Base-by-base conservation (phyloP, 108 stramenopile genomes). In the Skeletonema costatum region DNA sequence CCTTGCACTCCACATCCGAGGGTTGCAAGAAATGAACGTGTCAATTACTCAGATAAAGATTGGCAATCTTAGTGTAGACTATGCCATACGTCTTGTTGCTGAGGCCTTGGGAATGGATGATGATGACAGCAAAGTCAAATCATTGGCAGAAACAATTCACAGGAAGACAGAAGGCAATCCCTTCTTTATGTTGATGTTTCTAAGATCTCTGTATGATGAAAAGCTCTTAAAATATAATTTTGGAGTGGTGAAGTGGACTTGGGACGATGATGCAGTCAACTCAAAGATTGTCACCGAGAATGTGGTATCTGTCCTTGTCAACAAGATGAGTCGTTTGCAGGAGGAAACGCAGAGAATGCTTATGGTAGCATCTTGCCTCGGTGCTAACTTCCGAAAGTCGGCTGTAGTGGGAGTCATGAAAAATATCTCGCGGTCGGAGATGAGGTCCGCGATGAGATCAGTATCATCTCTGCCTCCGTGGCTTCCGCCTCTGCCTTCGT, bases 91-190 rank as follows among this genome's bases (percentile, higher is more conserved):
- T 42, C 10, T 74, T 9, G 65, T 83, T 33, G 46, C 66, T 16
- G 77, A 74, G n/a, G 38, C 71, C n/a, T 39, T 83, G 5, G 42
- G 62, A 10, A 14, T 38, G 59, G 48, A 64, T 2, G 38, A 31
- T 29, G 2, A 30, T 16, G 48, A 69, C 30, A 36, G 0, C 36
- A 36, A 36, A 36, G 36, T 36, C 36, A 36, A 6, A 36, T 6
- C 36, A 36, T 36, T 36, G 36, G 36, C 36, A 36, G 36, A 36
- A 36, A 36, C 36, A 36, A 36, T 36, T 1, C 36, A 36, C 36
- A 30, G 17, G 12, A 81, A 81, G 68, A 86, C 85, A 16, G 39
- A 46, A 0, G 77, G 84, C 29, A 85, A 85, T 60, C 33, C 71
- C 1, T 85, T 67, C 67, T 79, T 64, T 31, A 17, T 80, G 35